Evolutionary conservation across 768 basidiomycete genomes (phyloP).

Genomic region (Xanthoconium stramineum): DNA sequence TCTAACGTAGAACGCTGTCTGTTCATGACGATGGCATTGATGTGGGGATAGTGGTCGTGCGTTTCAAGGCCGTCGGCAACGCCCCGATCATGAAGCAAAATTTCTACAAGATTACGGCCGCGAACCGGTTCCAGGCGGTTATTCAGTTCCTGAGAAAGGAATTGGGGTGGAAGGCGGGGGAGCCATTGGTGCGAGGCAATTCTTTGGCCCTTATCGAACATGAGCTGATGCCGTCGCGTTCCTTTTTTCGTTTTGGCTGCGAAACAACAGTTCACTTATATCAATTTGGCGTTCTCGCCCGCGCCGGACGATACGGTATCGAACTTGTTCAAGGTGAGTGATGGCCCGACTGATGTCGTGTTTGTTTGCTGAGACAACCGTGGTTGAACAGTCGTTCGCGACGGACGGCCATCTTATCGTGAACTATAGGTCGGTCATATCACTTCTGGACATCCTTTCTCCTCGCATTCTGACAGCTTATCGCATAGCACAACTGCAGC

Average conservation of each 20-base stretch:
- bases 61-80: constrained; percentile 97
- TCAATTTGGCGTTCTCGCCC: constrained; percentile 74
- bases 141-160: constrained; percentile 91
- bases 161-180: constrained; percentile 79
- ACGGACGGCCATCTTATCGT: constrained; percentile 90
- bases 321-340: constrained; percentile 60
- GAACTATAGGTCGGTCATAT: constrained; percentile 69
- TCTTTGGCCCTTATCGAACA: too few relatives aligned
- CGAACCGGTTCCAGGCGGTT: constrained; percentile 92
- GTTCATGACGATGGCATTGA: neutral
- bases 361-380: neutral
- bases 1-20: neutral
- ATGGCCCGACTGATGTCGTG: neutral
- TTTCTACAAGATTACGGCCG: constrained; percentile 95
- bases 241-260: neutral
- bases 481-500: constrained; percentile 55
- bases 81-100: constrained; percentile 99
- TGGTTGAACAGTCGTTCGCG: constrained; percentile 62
- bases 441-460: too few relatives aligned
- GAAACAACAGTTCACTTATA: constrained; percentile 58
- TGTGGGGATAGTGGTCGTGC: constrained; percentile 73
- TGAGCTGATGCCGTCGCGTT: constrained; percentile 22
- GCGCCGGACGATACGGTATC: constrained; percentile 74
- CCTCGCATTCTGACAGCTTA: constrained; percentile 1
- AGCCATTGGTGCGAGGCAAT: constrained; percentile 65